Percentiles rank a stretch among this genome's conserved stretches.
phyloP scores from a whole-genome alignment of 2,329 filamentous ascomycete species.

The Fusarium virguliforme region DNA sequence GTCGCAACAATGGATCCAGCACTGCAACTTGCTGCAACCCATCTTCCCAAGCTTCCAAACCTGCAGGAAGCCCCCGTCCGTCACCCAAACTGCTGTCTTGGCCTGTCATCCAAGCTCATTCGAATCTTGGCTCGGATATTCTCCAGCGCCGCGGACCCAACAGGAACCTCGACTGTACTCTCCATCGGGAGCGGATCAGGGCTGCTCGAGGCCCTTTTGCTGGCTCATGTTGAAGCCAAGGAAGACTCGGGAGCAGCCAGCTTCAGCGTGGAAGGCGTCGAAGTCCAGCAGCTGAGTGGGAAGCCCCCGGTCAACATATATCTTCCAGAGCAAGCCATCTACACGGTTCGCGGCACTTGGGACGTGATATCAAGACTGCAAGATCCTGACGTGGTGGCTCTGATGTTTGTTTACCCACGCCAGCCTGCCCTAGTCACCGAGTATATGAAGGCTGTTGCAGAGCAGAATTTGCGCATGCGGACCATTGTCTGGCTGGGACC shows the following conservation, averaged over 20 bases:
- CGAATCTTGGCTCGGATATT: conserved; percentile 32
- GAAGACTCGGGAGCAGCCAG: neutral
- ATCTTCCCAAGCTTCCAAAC: conserved; percentile 33
- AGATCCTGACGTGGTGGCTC: conserved; percentile 41
- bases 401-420: conserved; percentile 57
- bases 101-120: conserved; percentile 50
- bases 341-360: conserved; percentile 55
- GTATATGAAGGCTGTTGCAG: conserved; percentile 45
- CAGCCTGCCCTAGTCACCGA: conserved; percentile 49
- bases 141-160: conserved; percentile 6
- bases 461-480: conserved; percentile 20
- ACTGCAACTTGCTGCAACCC: conserved; percentile 23
- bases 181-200: conserved; percentile 55
- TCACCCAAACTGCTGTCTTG: conserved; percentile 52
- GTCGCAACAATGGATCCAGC: neutral
- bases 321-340: conserved; percentile 48
- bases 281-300: conserved; percentile 44
- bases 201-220: conserved; percentile 50
- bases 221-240: conserved; percentile 27
- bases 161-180: conserved; percentile 40
- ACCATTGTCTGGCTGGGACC: conserved; percentile 50
- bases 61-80: conserved; percentile 38
- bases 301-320: conserved; percentile 46
- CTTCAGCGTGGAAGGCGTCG: conserved; percentile 49
- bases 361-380: conserved; percentile 48